phyloP scores from a whole-genome alignment of 1,284 basidiomycete species.

The Leccinum ponderosum region DNA sequence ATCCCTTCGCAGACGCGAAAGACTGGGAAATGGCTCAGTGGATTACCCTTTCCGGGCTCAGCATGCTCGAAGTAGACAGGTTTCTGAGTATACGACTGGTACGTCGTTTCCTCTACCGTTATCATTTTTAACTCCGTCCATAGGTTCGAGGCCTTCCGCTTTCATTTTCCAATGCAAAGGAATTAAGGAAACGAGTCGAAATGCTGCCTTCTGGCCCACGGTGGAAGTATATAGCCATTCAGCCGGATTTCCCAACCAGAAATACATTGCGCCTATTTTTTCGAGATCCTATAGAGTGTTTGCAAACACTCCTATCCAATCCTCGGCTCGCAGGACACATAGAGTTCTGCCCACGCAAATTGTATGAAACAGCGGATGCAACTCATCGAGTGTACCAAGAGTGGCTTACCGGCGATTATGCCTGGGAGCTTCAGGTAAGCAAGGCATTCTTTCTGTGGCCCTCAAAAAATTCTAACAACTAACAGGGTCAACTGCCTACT shows the following conservation, averaged over 20 bases:
- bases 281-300: not conserved
- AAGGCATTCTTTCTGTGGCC: not conserved
- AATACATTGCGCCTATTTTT: not conserved
- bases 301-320: not conserved
- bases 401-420: not conserved
- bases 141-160: not conserved
- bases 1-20: not conserved
- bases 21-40: not conserved
- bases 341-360: not conserved
- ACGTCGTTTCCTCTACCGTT: not conserved
- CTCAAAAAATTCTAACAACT: too few species aligned
- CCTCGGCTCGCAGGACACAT: not conserved
- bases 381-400: not conserved
- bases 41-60: not conserved
- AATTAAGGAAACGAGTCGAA: not conserved
- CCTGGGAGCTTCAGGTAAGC: not conserved
- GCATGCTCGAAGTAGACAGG: not conserved
- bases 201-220: not conserved
- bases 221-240: too few species aligned
- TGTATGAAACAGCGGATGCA: not conserved
- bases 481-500: too few species aligned
- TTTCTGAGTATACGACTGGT: not conserved
- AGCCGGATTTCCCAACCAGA: not conserved
- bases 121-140: not conserved
- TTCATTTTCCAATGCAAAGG: not conserved